Conservation (phyloP, 192 early-diverging fungal genomes). For the Umbelopsis vinacea region DNA sequence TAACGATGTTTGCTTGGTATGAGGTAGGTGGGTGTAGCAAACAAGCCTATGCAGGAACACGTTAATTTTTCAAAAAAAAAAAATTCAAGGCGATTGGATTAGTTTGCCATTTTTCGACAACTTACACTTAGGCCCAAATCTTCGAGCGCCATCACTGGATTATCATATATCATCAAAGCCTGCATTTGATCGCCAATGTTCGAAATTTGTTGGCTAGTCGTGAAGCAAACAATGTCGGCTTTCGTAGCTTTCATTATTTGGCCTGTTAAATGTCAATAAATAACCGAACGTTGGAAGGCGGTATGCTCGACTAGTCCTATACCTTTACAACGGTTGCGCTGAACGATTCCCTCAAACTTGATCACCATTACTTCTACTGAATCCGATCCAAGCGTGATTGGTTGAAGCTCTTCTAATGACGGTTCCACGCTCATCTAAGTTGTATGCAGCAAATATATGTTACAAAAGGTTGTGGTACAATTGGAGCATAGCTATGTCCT, state of each 20-base stretch:
- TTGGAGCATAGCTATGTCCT: neutral
- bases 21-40: conserved; percentile 28
- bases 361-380: conserved; percentile 27
- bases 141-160: conserved; percentile 24
- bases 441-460: neutral
- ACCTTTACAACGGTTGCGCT: conserved; percentile 2
- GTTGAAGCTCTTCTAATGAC: conserved; percentile 22
- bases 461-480: conserved; percentile 14
- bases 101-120: neutral
- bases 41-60: conserved; percentile 6
- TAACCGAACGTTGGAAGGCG: no score
- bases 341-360: conserved; percentile 30
- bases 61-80: neutral
- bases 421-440: conserved; percentile 31
- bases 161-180: conserved; percentile 30
- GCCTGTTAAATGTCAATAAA: neutral
- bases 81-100: neutral
- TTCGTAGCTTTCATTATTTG: neutral
- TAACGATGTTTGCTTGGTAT: conserved; percentile 21
- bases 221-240: conserved; percentile 30
- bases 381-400: conserved; percentile 10
- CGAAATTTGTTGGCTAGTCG: conserved; percentile 24
- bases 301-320: neutral
- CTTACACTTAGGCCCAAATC: conserved; percentile 17
- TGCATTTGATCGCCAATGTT: conserved; percentile 29